A percentile compares a stretch with the other conserved stretches of the same genome.
phyloP scores from a whole-genome alignment of 2,329 filamentous ascomycete genomes.

The Ilyonectria robusta region DNA sequence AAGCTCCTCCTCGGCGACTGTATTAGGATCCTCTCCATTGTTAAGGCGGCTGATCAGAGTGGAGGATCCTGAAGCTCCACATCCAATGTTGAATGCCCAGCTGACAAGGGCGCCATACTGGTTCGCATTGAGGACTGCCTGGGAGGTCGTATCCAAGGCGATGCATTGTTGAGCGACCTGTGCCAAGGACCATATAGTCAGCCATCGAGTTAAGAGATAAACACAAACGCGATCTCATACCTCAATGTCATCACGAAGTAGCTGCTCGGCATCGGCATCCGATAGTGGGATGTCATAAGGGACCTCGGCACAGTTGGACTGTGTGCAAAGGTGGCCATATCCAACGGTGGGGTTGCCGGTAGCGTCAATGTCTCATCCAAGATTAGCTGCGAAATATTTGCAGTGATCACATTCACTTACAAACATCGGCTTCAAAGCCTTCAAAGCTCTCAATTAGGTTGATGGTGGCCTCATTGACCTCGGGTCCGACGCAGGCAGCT shows the following conservation, averaged over 20 bases:
- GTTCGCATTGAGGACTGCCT: slow-evolving; percentile 57
- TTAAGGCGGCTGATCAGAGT: slow-evolving; percentile 49
- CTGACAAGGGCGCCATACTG: slow-evolving; percentile 67
- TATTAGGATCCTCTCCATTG: slow-evolving; percentile 49
- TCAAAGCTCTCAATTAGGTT: slow-evolving; percentile 34
- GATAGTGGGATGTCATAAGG: slow-evolving; percentile 62
- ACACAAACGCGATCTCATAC: background rate
- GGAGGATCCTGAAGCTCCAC: slow-evolving; percentile 56
- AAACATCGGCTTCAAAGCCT: slow-evolving; percentile 27
- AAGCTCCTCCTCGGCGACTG: slow-evolving; percentile 58
- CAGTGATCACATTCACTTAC: slow-evolving; percentile 17
- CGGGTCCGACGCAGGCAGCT: slow-evolving; percentile 36
- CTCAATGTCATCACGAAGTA: slow-evolving; percentile 50
- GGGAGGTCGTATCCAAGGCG: slow-evolving; percentile 49
- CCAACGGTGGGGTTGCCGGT: slow-evolving; percentile 64
- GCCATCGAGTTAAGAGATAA: background rate
- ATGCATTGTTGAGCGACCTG: slow-evolving; percentile 56
- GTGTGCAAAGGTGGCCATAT: slow-evolving; percentile 64
- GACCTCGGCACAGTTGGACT: slow-evolving; percentile 60
- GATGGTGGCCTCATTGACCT: slow-evolving; percentile 33
- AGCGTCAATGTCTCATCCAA: slow-evolving; percentile 53
- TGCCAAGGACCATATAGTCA: background rate
- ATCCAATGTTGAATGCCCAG: slow-evolving; percentile 67
- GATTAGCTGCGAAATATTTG: background rate
- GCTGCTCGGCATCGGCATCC: slow-evolving; percentile 54